phyloP scores from a whole-genome alignment of 2,329 filamentous ascomycete species.

The Xylaria multiplex region DNA sequence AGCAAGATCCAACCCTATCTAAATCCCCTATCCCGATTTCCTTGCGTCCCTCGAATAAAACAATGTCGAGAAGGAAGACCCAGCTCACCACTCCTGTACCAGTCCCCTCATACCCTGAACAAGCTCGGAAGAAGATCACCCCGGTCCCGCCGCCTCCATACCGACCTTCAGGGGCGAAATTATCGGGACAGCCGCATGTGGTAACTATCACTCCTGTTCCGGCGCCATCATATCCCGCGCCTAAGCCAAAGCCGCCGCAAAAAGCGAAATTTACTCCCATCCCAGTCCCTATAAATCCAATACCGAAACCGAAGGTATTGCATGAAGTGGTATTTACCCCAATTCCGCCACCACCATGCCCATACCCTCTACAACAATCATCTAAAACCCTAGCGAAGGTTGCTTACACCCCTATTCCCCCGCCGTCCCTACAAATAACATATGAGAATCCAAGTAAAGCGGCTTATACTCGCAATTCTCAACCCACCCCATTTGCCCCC shows the following conservation, averaged over 20 bases:
- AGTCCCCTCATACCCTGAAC: constrained; percentile 31
- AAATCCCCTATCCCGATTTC: constrained; percentile 31
- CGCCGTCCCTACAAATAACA: constrained; percentile 6
- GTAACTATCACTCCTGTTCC: constrained; percentile 24
- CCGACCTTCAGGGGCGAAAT: not conserved
- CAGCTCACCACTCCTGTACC: constrained; percentile 36
- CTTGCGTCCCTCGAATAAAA: constrained; percentile 27
- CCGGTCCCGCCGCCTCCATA: constrained; percentile 27
- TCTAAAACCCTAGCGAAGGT: not conserved
- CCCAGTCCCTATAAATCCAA: not conserved
- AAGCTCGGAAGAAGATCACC: constrained; percentile 10
- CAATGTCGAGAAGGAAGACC: constrained; percentile 12
- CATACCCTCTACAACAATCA: not conserved
- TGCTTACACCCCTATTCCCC: constrained; percentile 4
- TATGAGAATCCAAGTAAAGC: constrained; percentile 7
- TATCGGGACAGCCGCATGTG: not conserved
- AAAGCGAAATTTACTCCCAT: constrained; percentile 9
- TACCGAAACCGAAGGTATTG: not conserved
- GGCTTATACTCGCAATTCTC: not conserved
- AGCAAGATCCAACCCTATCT: constrained; percentile 13
- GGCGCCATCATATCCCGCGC: not conserved
- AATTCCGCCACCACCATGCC: constrained; percentile 16
- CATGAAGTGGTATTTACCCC: constrained; percentile 14
- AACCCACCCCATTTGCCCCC: constrained; percentile 3
- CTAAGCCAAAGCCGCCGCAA: constrained; percentile 3